Conservation (phyloP, 192 early-diverging fungal genomes). For the Linnemannia hyalina region DNA sequence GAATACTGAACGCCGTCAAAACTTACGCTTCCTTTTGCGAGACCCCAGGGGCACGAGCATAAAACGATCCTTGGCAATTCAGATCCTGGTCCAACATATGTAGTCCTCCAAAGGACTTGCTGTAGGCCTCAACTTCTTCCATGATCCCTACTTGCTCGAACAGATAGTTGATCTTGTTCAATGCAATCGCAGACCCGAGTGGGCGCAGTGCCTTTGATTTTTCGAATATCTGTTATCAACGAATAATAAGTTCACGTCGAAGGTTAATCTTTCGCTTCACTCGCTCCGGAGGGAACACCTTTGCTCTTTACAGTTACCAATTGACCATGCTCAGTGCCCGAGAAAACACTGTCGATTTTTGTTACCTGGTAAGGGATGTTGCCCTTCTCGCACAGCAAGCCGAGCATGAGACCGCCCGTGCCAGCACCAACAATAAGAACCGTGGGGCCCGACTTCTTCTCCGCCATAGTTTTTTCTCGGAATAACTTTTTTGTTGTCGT, state of each 20-base stretch:
- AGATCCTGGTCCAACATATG: neutral
- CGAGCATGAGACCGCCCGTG: neutral
- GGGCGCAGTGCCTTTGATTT: neutral
- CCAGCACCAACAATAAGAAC: conserved; percentile 1
- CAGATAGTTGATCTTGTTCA: neutral
- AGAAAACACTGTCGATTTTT: neutral
- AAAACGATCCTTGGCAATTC: neutral
- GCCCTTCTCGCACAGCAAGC: neutral
- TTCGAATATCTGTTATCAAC: neutral
- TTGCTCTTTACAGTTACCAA: no score
- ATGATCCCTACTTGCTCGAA: conserved; percentile 4
- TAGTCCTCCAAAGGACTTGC: conserved; percentile 2
- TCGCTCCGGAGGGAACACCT: neutral
- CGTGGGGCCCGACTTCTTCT: neutral
- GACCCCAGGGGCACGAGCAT: neutral
- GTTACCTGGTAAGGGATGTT: neutral
- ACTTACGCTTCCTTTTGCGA: neutral
- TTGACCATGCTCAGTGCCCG: neutral
- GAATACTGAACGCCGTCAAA: neutral
- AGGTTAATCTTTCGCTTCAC: no score
- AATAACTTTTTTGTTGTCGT: neutral
- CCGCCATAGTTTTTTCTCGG: neutral
- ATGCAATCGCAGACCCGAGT: neutral
- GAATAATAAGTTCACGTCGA: no score
- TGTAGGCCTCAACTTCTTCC: neutral